Evolutionary conservation across 805 yeast genomes (phyloP).

Genomic region (Grigorovia humatica): DNA sequence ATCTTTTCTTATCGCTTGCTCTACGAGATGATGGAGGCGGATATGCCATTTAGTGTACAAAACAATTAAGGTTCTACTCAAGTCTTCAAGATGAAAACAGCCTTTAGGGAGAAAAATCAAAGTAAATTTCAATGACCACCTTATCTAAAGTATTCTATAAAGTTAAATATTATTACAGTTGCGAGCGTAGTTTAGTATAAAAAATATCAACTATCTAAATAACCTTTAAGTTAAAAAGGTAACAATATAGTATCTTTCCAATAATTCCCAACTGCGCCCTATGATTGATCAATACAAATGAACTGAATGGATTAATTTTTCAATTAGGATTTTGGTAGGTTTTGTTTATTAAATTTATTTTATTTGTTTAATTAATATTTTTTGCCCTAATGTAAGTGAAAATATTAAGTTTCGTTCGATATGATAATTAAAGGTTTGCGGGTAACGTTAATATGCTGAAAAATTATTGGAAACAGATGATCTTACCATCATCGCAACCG

Average conservation of each 20-base stretch:
- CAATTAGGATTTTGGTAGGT: not conserved
- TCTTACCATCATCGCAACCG: not conserved
- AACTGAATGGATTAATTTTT: not conserved
- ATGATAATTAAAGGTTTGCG: not conserved
- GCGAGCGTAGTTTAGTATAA: not conserved
- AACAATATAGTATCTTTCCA: not conserved
- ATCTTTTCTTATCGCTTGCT: constrained; percentile 21
- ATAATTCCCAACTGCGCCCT: not conserved
- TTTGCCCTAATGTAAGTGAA: not conserved
- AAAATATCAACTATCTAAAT: not conserved
- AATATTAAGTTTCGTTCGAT: not conserved
- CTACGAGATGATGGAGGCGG: constrained; percentile 12
- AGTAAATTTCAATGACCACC: not conserved
- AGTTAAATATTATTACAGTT: not conserved
- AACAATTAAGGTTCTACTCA: no score
- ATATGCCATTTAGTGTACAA: constrained; percentile 7
- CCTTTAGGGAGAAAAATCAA: not conserved
- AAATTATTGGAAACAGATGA: not conserved
- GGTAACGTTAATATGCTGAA: not conserved
- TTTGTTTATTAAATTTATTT: not conserved
- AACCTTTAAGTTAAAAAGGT: not conserved
- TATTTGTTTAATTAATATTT: not conserved
- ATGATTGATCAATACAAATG: not conserved
- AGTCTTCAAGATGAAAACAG: no score
- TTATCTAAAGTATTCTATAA: no score